A percentile compares a stretch with the other conserved stretches of the same genome.
phyloP scores from a whole-genome alignment of 805 yeast species.

The Starmerella scarabaei region DNA sequence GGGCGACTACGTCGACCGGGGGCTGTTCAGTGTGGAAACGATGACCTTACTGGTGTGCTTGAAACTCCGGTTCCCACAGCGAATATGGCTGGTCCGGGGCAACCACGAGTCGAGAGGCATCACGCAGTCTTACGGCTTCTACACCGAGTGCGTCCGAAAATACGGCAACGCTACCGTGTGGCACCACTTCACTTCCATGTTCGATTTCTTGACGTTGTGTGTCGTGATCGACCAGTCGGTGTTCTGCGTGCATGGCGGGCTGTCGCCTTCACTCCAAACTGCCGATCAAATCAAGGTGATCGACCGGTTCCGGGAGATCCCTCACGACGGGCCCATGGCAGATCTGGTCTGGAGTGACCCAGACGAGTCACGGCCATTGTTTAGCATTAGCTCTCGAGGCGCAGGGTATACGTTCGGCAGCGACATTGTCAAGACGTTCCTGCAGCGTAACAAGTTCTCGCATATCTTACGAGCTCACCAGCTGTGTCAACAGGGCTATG shows the following conservation, averaged over 20 bases:
- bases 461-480: conserved; percentile 92
- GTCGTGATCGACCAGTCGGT: conserved; percentile 82
- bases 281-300: conserved; percentile 82
- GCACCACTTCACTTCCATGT: conserved; percentile 80
- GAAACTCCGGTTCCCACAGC: conserved; percentile 73
- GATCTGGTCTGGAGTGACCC: conserved; percentile 99
- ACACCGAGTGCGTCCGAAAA: conserved; percentile 83
- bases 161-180: conserved; percentile 74
- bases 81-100: conserved; percentile 77
- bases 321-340: conserved; percentile 99
- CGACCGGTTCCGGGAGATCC: conserved; percentile 87
- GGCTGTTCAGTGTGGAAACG: conserved; percentile 87
- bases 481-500: conserved; percentile 91
- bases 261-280: conserved; percentile 89
- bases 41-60: conserved; percentile 69
- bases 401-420: conserved; percentile 96
- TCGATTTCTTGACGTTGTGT: conserved; percentile 78
- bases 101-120: conserved; percentile 95
- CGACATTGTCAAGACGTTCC: conserved; percentile 77
- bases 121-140: conserved; percentile 94
- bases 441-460: conserved; percentile 60
- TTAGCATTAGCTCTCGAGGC: conserved; percentile 85
- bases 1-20: conserved; percentile 95
- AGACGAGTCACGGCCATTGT: conserved; percentile 65
- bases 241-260: conserved; percentile 94